A percentile compares a stretch with the other conserved stretches of the same genome.
Conservation (phyloP, 1,284 basidiomycete species). For the Cutaneotrichosporon daszewskae region DNA sequence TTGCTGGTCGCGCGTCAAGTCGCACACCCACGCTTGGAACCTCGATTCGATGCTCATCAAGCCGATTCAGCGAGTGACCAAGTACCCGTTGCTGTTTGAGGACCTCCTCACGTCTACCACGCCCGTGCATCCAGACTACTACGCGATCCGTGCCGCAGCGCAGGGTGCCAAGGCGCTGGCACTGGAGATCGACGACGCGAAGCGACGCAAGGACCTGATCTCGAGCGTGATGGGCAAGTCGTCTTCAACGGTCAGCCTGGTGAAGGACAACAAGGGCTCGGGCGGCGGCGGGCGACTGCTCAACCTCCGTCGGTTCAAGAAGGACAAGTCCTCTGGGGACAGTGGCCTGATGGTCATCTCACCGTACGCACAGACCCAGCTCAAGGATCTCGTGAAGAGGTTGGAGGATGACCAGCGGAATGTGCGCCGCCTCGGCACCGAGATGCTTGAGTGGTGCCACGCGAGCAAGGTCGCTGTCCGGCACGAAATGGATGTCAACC, state of each 20-base stretch:
- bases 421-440: conserved; percentile 37
- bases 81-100: conserved; percentile 78
- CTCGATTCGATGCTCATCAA: conserved; percentile 79
- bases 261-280: conserved; percentile 9
- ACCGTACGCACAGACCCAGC: conserved; percentile 20
- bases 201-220: conserved; percentile 77
- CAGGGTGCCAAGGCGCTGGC: conserved; percentile 69
- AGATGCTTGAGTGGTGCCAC: conserved; percentile 37
- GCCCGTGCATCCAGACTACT: conserved; percentile 67
- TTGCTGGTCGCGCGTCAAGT: conserved; percentile 62
- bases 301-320: conserved; percentile 40
- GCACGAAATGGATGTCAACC: conserved; percentile 28
- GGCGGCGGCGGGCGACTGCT: conserved; percentile 16
- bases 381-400: conserved; percentile 28
- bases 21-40: conserved; percentile 86
- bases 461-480: conserved; percentile 33
- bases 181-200: conserved; percentile 76
- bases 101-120: conserved; percentile 76
- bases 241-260: conserved; percentile 12
- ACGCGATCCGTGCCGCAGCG: conserved; percentile 60
- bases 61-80: conserved; percentile 84
- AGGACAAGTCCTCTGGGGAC: conserved; percentile 26
- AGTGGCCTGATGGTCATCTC: conserved; percentile 22
- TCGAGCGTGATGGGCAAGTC: conserved; percentile 48
- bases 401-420: conserved; percentile 36